These are phyloP conservation scores for Linderina pennispora DNA, from an alignment of 192 early-diverging fungal genomes.

Conservation along the genomic window DNA sequence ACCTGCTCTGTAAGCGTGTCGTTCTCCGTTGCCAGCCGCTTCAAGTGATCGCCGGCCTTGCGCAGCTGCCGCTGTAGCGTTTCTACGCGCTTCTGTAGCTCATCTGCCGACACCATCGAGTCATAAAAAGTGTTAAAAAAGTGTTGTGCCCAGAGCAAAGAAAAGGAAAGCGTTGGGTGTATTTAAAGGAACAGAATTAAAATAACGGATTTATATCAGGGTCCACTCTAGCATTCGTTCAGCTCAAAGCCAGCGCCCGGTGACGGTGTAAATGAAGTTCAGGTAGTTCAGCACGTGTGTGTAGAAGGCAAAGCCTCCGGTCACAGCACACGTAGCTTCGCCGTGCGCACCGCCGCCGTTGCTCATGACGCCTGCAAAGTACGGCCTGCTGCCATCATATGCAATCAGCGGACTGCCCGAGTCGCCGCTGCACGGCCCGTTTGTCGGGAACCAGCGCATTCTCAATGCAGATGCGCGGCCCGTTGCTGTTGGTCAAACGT, in stretches of 20 bases:
- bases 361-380: slow-evolving; percentile 2
- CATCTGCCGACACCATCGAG: slow-evolving; percentile 26
- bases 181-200: too few relatives aligned
- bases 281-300: slow-evolving; percentile 2
- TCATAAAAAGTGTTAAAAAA: neutral
- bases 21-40: slow-evolving; percentile 50
- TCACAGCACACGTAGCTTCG: neutral
- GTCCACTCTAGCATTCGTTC: too few relatives aligned
- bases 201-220: too few relatives aligned
- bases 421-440: slow-evolving; percentile 2
- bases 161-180: too few relatives aligned
- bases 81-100: slow-evolving; percentile 42
- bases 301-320: slow-evolving; percentile 1
- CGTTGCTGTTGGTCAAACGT: neutral
- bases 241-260: too few relatives aligned
- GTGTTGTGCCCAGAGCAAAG: too few relatives aligned
- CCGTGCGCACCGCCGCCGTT: neutral
- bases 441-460: neutral
- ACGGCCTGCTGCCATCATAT: neutral
- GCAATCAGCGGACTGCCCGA: slow-evolving; percentile 1
- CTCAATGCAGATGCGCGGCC: neutral
- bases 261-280: neutral
- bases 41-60: slow-evolving; percentile 46
- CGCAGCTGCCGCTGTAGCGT: slow-evolving; percentile 43
- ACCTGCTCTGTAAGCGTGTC: slow-evolving; percentile 37